These are phyloP conservation scores for Trichophyton mentagrophytes DNA, from an alignment of 2,329 filamentous ascomycete genomes.

Conservation along the genomic window DNA sequence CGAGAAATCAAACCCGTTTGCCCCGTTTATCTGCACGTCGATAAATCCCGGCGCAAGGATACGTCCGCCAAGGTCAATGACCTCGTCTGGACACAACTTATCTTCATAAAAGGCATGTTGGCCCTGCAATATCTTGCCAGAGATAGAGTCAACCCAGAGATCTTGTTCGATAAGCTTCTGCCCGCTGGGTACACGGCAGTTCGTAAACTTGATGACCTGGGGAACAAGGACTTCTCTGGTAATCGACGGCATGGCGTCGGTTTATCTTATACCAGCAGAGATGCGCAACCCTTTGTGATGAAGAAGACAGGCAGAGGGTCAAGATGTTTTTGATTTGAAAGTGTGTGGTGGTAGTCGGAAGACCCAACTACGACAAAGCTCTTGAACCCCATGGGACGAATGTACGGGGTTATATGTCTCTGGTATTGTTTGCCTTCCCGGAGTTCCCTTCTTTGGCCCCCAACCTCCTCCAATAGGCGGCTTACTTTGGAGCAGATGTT, in stretches of 20 bases:
- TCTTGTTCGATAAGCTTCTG: conserved; percentile 59
- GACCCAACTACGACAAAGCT: neutral
- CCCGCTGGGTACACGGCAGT: conserved; percentile 64
- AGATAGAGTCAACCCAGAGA: conserved; percentile 74
- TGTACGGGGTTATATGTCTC: neutral
- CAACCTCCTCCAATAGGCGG: neutral
- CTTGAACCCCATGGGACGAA: neutral
- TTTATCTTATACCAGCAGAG: neutral
- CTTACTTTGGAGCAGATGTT: neutral
- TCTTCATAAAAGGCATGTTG: conserved; percentile 44
- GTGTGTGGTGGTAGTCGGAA: neutral
- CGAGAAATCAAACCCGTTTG: conserved; percentile 87
- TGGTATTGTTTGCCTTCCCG: neutral
- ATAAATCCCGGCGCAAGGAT: conserved; percentile 79
- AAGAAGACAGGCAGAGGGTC: neutral
- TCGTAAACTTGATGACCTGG: conserved; percentile 73
- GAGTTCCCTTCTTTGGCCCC: neutral
- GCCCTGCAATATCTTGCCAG: conserved; percentile 67
- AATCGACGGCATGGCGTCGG: conserved; percentile 7
- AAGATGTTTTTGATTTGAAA: neutral
- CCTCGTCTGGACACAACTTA: conserved; percentile 50
- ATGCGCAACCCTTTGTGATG: neutral
- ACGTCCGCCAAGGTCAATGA: conserved; percentile 67
- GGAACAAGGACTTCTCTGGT: conserved; percentile 15
- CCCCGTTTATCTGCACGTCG: conserved; percentile 84